Percentiles rank a stretch among this genome's conserved stretches.
phyloP scores from a whole-genome alignment of 2,329 filamentous ascomycete genomes.

The Cyphellophora europaea region DNA sequence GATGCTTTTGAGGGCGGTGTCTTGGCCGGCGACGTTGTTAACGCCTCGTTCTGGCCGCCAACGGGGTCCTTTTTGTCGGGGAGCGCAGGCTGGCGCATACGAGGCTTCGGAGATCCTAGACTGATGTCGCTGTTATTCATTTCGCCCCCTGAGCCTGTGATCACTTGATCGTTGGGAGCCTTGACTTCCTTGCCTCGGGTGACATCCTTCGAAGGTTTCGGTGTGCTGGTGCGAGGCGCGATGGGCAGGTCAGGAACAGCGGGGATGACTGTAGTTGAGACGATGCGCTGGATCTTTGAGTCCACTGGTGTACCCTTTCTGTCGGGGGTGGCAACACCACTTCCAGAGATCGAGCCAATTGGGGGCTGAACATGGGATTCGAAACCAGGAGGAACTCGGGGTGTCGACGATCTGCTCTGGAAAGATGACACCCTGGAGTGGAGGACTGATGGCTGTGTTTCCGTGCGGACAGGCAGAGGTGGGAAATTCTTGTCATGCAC shows the following conservation, averaged over 20 bases:
- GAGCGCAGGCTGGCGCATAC: constrained; percentile 1
- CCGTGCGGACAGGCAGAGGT: constrained; percentile 28
- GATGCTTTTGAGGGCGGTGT: too few relatives aligned
- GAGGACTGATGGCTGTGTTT: constrained; percentile 25
- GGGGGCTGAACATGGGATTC: constrained; percentile 19
- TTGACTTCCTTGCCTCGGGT: too few relatives aligned
- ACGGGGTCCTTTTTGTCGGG: too few relatives aligned
- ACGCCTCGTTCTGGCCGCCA: too few relatives aligned
- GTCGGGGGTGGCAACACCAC: background rate
- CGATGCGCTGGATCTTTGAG: background rate
- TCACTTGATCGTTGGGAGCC: too few relatives aligned
- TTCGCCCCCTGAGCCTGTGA: too few relatives aligned
- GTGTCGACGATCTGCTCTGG: constrained; percentile 10
- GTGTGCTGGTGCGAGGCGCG: background rate
- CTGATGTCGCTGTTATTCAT: too few relatives aligned
- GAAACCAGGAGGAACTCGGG: constrained; percentile 4
- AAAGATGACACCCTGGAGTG: constrained; percentile 27
- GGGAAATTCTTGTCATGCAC: constrained; percentile 39
- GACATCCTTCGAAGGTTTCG: too few relatives aligned
- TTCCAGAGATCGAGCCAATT: constrained; percentile 12
- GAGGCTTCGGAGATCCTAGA: constrained; percentile 30
- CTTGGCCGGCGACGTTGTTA: background rate
- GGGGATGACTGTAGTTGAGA: background rate
- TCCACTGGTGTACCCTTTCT: background rate
- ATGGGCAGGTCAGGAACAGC: background rate